Evolutionary conservation across 805 yeast genomes (phyloP), one percentile per base, ranked within the genome.

Genomic region (Metschnikowia lachancei): DNA sequence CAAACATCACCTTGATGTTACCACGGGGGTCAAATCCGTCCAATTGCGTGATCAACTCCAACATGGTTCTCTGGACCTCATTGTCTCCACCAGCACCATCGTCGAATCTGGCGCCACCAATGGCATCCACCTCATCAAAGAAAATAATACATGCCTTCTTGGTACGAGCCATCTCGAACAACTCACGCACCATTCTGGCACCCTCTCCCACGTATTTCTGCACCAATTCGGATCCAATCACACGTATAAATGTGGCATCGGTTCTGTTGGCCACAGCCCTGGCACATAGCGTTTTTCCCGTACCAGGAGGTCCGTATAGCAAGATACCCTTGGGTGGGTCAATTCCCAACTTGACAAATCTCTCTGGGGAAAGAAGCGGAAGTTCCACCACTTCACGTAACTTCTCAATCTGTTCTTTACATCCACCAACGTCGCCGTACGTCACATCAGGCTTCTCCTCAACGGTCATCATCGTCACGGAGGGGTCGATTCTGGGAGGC

Each of bases 81-180:
- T 92, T 94, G 69, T 94, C 99, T 63, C 98, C 98, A 58, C 97
- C 98, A 10, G 98, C 98, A 61, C 98, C 98, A 66, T 94, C 99
- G 67, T 94, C 99, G 65, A 94, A 94, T 67, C 99, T 84, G n/a
- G 98, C 98, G 35, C 99, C 99, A 56, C 99, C 99, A 66, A 94
- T 89, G 32, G 99, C 99, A 73, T 94, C 99, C 56, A 94, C 85
- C 75, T 94, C 99, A 70, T 94, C 99, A 62, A 94, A 94, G 71
- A 94, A 94, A 47, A 94, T 92, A 62, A 94, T 94, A 70, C 98
- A 92, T 1, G 99, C 98, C 64, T 92, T 91, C 70, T 94, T 94
- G 31, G 98, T 87, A 65, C 99, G 85, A 2, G 99, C 99, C 98
- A 94, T 91, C 66, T 94, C 99, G 61, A 94, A 94, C 61, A 94